These are phyloP conservation scores for Aspergillus bertholletiae DNA, from an alignment of 495 filamentous ascomycete species.

Conservation along the genomic window DNA sequence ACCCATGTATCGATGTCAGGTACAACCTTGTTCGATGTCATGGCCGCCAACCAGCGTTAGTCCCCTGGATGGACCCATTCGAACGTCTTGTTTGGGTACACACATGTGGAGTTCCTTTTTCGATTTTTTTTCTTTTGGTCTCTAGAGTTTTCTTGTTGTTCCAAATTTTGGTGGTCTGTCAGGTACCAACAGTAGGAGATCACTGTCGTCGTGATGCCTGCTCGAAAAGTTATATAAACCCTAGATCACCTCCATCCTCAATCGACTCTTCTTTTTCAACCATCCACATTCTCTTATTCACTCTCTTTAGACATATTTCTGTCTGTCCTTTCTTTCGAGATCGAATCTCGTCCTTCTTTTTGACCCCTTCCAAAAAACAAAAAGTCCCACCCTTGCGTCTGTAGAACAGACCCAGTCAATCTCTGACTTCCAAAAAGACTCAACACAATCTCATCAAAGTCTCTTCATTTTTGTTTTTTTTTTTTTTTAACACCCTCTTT, in stretches of 20 bases:
- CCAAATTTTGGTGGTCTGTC: background rate
- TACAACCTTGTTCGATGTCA: background rate
- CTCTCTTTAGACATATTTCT: conserved; percentile 1
- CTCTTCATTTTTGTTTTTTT: conserved; percentile 6
- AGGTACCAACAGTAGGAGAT: background rate
- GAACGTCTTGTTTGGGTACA: background rate
- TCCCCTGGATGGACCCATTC: background rate
- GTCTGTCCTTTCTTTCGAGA: conserved; percentile 10
- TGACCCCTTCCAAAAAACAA: background rate
- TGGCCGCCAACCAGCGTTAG: background rate
- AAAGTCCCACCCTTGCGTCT: background rate
- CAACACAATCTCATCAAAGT: conserved; percentile 1
- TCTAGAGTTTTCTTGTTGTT: background rate
- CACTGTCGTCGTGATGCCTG: background rate
- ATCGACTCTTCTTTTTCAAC: conserved; percentile 4
- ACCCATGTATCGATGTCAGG: background rate
- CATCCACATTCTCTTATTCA: conserved; percentile 17
- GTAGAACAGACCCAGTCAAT: background rate
- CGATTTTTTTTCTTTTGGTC: conserved; percentile 3
- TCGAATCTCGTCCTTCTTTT: conserved; percentile 11
- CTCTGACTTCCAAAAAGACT: background rate
- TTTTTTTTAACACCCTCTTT: background rate
- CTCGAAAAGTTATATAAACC: conserved; percentile 4
- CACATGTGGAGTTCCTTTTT: conserved; percentile 7
- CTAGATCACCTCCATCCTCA: background rate